Conservation (phyloP, 1,284 basidiomycete species). For the Naganishia albida region DNA sequence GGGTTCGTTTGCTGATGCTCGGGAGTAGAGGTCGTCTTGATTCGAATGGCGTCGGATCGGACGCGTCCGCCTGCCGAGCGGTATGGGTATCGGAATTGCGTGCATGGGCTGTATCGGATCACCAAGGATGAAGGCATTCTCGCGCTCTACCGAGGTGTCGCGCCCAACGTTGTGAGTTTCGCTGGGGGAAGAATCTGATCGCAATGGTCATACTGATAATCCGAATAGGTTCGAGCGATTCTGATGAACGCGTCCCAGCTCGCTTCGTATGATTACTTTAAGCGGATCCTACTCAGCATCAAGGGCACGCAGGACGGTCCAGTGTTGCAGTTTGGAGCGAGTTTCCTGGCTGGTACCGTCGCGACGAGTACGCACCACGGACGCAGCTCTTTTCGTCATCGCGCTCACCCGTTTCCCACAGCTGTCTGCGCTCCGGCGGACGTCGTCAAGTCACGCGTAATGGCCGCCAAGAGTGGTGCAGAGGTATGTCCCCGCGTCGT, state of each 20-base stretch:
- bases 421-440: slow-evolving; percentile 56
- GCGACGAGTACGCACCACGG: slow-evolving; percentile 55
- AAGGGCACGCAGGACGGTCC: slow-evolving; percentile 55
- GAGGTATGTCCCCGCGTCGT: slow-evolving; percentile 38
- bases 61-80: slow-evolving; percentile 45
- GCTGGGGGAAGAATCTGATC: neutral
- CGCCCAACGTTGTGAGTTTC: slow-evolving; percentile 56
- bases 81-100: slow-evolving; percentile 52
- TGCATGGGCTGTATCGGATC: slow-evolving; percentile 56
- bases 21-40: slow-evolving; percentile 35
- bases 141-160: slow-evolving; percentile 56
- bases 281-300: slow-evolving; percentile 53
- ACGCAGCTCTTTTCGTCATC: too few species aligned
- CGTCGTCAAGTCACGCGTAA: slow-evolving; percentile 58
- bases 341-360: slow-evolving; percentile 58
- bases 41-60: slow-evolving; percentile 51
- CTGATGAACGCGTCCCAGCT: slow-evolving; percentile 60
- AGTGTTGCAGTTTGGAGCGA: slow-evolving; percentile 56
- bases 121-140: slow-evolving; percentile 55
- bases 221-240: slow-evolving; percentile 53
- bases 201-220: neutral
- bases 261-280: slow-evolving; percentile 60
- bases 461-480: slow-evolving; percentile 48
- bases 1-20: neutral
- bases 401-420: too few species aligned